These are phyloP conservation scores for Salinomyces thailandicus DNA, from an alignment of 2,329 filamentous ascomycete genomes.

Conservation along the genomic window DNA sequence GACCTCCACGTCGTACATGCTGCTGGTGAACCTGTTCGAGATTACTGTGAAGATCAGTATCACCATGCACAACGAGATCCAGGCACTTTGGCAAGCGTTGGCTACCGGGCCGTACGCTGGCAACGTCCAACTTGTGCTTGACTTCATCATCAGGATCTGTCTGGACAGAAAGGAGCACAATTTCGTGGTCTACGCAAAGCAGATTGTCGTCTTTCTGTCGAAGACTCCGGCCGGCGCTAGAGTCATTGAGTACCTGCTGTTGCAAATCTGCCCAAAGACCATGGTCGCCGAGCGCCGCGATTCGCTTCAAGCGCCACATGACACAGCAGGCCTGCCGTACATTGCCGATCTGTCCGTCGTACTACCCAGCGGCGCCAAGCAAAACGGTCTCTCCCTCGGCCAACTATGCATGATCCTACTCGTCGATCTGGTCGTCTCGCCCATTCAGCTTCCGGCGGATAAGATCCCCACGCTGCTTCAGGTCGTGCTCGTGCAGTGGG, in stretches of 20 bases:
- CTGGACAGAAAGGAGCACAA: slow-evolving; percentile 92
- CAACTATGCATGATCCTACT: slow-evolving; percentile 87
- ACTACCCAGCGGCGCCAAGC: slow-evolving; percentile 75
- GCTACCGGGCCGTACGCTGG: slow-evolving; percentile 86
- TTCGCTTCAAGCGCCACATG: slow-evolving; percentile 57
- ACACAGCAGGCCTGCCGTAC: slow-evolving; percentile 69
- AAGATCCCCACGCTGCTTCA: slow-evolving; percentile 80
- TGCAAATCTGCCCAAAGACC: slow-evolving; percentile 87
- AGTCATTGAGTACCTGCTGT: slow-evolving; percentile 83
- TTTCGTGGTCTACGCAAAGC: slow-evolving; percentile 95
- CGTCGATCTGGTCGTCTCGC: slow-evolving; percentile 91
- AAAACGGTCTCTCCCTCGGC: slow-evolving; percentile 77
- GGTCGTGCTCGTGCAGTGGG: slow-evolving; percentile 88
- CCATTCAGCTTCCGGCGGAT: slow-evolving; percentile 66
- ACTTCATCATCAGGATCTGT: slow-evolving; percentile 92
- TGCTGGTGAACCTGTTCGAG: slow-evolving; percentile 88
- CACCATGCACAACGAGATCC: slow-evolving; percentile 87
- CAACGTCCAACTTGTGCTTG: slow-evolving; percentile 86
- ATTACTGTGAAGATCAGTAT: slow-evolving; percentile 89
- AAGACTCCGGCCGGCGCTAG: slow-evolving; percentile 77
- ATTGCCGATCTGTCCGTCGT: slow-evolving; percentile 73
- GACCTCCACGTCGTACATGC: slow-evolving; percentile 83
- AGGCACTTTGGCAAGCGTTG: slow-evolving; percentile 92
- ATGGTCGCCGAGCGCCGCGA: slow-evolving; percentile 87
- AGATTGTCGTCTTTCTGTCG: slow-evolving; percentile 92